phyloP scores from a whole-genome alignment of 2,329 filamentous ascomycete species.

The Fusarium udum region DNA sequence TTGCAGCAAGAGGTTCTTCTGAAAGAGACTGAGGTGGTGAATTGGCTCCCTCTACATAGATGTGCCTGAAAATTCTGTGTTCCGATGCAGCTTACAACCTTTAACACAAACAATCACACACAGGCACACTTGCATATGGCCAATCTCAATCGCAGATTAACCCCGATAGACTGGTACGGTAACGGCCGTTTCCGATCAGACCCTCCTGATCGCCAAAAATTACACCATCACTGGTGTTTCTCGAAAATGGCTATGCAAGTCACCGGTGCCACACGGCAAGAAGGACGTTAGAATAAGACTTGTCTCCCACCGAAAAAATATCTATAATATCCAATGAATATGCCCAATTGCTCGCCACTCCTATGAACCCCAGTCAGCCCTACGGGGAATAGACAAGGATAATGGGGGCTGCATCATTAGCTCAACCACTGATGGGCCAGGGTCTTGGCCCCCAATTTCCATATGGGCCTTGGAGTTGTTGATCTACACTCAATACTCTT shows the following conservation, averaged over 20 bases:
- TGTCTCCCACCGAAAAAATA: conserved; percentile 3
- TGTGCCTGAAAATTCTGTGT: conserved; percentile 12
- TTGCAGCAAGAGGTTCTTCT: neutral
- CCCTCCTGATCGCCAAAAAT: conserved; percentile 5
- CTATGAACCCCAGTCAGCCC: conserved; percentile 36
- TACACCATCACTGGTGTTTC: neutral
- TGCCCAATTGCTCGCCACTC: conserved; percentile 28
- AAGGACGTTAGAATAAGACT: conserved; percentile 12
- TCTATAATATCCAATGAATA: conserved; percentile 8
- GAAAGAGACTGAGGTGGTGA: neutral
- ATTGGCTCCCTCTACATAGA: conserved; percentile 18
- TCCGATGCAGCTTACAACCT: conserved; percentile 7
- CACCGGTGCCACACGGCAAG: conserved; percentile 12
- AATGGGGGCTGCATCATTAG: conserved; percentile 36
- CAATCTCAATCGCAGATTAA: neutral
- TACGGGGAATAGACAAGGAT: conserved; percentile 34
- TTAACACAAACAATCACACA: neutral
- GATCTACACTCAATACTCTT: conserved; percentile 32
- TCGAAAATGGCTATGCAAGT: conserved; percentile 20
- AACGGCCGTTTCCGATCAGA: conserved; percentile 11
- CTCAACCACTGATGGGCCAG: conserved; percentile 36
- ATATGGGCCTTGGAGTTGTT: conserved; percentile 24
- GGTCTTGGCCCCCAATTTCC: conserved; percentile 39
- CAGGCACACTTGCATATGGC: neutral
- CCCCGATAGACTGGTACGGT: conserved; percentile 18